Evolutionary conservation across 306 rosid species (phyloP).

Genomic region (Rosa lucieae): DNA sequence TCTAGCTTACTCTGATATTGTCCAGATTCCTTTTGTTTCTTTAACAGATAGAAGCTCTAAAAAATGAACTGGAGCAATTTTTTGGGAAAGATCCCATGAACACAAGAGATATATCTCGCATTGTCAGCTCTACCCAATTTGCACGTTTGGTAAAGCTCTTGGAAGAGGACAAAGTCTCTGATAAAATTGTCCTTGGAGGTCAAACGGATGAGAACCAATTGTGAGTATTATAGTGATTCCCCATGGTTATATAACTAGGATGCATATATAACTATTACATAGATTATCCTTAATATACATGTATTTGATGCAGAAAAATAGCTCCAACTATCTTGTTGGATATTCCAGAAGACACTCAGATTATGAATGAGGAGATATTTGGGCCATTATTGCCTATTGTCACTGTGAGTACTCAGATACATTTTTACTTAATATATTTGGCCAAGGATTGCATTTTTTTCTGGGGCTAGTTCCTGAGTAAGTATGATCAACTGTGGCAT

Average conservation of each 20-base stretch:
- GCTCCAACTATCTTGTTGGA: slow-evolving; percentile 76
- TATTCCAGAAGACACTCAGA: slow-evolving; percentile 59
- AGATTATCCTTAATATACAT: not conserved
- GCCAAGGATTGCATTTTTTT: too few relatives aligned
- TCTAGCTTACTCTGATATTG: not conserved
- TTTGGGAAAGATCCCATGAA: slow-evolving; percentile 60
- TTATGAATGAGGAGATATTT: slow-evolving; percentile 87
- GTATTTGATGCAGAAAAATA: slow-evolving; percentile 52
- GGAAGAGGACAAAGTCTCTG: slow-evolving; percentile 62
- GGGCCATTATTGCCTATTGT: slow-evolving; percentile 76
- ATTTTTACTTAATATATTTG: not conserved
- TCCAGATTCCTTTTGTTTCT: not conserved
- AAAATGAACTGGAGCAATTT: slow-evolving; percentile 44
- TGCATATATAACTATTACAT: not conserved
- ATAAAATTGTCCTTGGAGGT: slow-evolving; percentile 75
- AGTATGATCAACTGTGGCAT: not conserved
- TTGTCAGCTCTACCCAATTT: slow-evolving; percentile 61
- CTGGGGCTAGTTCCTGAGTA: not conserved
- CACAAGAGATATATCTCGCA: slow-evolving; percentile 65
- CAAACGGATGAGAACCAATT: slow-evolving; percentile 59
- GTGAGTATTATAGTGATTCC: slow-evolving; percentile 37
- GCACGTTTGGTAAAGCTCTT: slow-evolving; percentile 56
- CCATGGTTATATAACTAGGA: not conserved
- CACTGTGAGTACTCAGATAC: slow-evolving; percentile 48
- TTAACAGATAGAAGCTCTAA: slow-evolving; percentile 56